Percentiles rank a stretch among this genome's conserved stretches.
Conservation (phyloP, 805 yeast genomes). For the Tanozyma kutaoensis region DNA sequence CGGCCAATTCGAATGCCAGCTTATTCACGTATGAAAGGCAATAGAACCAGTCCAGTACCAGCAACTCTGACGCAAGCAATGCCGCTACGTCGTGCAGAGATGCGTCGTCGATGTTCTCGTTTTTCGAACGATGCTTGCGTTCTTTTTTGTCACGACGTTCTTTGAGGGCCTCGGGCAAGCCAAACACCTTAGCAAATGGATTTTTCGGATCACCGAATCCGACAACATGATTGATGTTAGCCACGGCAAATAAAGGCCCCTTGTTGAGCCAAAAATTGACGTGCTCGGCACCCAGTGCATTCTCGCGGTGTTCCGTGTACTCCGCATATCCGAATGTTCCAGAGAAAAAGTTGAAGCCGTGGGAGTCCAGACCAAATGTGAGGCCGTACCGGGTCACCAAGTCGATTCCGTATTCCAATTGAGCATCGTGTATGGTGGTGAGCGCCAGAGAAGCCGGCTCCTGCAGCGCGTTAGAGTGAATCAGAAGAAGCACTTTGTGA, state of each 20-base stretch:
- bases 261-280: constrained; percentile 66
- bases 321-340: constrained; percentile 20
- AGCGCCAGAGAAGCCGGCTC: background rate
- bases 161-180: constrained; percentile 55
- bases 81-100: too few relatives aligned
- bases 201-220: constrained; percentile 69
- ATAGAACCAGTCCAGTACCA: constrained; percentile 39
- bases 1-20: constrained; percentile 55
- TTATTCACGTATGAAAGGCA: constrained; percentile 43
- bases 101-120: constrained; percentile 1
- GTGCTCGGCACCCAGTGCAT: constrained; percentile 26
- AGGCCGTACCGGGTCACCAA: constrained; percentile 52
- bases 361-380: constrained; percentile 55
- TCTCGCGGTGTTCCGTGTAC: constrained; percentile 10
- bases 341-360: constrained; percentile 50
- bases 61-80: constrained; percentile 13
- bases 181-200: constrained; percentile 67
- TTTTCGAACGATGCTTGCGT: constrained; percentile 33
- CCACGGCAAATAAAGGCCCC: constrained; percentile 62
- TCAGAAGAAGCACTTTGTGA: constrained; percentile 53
- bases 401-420: constrained; percentile 40
- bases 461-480: constrained; percentile 10
- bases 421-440: constrained; percentile 24
- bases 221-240: constrained; percentile 60
- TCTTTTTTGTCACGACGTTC: constrained; percentile 66